Evolutionary conservation across 331 rosid species (phyloP), one percentile per base, ranked within the genome.

Genomic region (Pyracantha coccinea): DNA sequence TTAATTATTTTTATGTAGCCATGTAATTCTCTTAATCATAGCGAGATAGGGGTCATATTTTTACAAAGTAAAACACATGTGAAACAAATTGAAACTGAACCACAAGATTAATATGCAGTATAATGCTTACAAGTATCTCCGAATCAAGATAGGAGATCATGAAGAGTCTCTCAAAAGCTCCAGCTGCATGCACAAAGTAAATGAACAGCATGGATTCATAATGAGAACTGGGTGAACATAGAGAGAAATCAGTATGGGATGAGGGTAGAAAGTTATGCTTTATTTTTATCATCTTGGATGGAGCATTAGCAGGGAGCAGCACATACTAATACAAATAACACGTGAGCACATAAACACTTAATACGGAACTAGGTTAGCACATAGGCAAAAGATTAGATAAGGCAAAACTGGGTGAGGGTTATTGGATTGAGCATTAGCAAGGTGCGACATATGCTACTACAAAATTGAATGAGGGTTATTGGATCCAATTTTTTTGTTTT

Each of bases 111-210:
- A 29, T 45, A 60, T 32, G 24, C 25, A 19, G 44, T 20, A 21
- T 24, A 45, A 68, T 71, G 85, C 99, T 86, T 86, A 95, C 99
- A 53, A 95, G 91, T 84, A 95, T 95, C 82, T 92, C 97, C 27
- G 82, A 88, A 73, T 92, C 99, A 62, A 95, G 98, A 84, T 95
- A 95, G 77, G 99, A 95, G 81, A 95, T 90, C 99, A 95, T 89
- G 88, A 89, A 85, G 71, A 90, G 88, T 74, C 99, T 92, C 81
- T 84, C 89, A 45, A 72, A 89, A 74, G 88, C 76, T 75, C 97
- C 97, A 89, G 85, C 99, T 95, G 85, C 90, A 82, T 17, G 64
- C 59, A 72, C 41, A 65, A 72, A 58, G 63, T 35, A 80, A 84
- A 41, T 60, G 69, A 10, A 74, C 21, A 84, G 53, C 38, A 78